Percentiles rank a stretch among this genome's conserved stretches.
These are phyloP conservation scores for Astrothelium subdiscretum DNA, from an alignment of 495 filamentous ascomycete genomes.

Conservation along the genomic window DNA sequence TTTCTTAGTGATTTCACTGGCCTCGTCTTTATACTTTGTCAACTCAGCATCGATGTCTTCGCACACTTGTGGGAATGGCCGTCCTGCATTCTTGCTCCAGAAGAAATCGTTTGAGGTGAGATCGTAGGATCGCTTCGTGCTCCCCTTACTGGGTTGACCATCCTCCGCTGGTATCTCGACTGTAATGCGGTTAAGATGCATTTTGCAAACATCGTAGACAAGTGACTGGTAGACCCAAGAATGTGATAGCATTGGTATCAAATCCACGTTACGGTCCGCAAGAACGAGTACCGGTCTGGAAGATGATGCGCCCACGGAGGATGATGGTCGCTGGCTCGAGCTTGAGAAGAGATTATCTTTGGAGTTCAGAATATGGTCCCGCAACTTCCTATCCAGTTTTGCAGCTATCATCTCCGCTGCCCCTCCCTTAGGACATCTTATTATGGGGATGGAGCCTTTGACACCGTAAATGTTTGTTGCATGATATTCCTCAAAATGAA, in stretches of 20 bases:
- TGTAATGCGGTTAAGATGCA: slow-evolving; percentile 94
- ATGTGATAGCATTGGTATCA: slow-evolving; percentile 97
- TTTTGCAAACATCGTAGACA: slow-evolving; percentile 85
- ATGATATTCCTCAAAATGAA: too few relatives aligned
- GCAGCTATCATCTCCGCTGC: slow-evolving; percentile 90
- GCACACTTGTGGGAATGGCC: slow-evolving; percentile 91
- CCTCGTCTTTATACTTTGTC: slow-evolving; percentile 90
- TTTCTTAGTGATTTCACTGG: slow-evolving; percentile 86
- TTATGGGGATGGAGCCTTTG: slow-evolving; percentile 78
- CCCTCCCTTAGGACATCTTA: slow-evolving; percentile 43
- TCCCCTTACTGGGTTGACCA: slow-evolving; percentile 54
- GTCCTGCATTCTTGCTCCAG: slow-evolving; percentile 87
- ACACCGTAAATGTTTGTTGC: too few relatives aligned
- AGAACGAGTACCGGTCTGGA: slow-evolving; percentile 78
- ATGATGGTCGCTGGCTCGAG: slow-evolving; percentile 39
- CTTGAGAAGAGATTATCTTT: slow-evolving; percentile 86
- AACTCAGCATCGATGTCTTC: slow-evolving; percentile 92
- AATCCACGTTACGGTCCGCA: slow-evolving; percentile 86
- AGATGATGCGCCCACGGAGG: slow-evolving; percentile 39
- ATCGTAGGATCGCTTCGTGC: slow-evolving; percentile 77
- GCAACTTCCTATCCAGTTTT: slow-evolving; percentile 87
- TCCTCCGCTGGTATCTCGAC: slow-evolving; percentile 74
- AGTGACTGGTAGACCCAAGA: slow-evolving; percentile 98
- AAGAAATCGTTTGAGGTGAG: slow-evolving; percentile 89
- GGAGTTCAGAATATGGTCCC: slow-evolving; percentile 93